Evolutionary conservation across 192 early-diverging fungal genomes (phyloP).

Genomic region (Linnemannia elongata): DNA sequence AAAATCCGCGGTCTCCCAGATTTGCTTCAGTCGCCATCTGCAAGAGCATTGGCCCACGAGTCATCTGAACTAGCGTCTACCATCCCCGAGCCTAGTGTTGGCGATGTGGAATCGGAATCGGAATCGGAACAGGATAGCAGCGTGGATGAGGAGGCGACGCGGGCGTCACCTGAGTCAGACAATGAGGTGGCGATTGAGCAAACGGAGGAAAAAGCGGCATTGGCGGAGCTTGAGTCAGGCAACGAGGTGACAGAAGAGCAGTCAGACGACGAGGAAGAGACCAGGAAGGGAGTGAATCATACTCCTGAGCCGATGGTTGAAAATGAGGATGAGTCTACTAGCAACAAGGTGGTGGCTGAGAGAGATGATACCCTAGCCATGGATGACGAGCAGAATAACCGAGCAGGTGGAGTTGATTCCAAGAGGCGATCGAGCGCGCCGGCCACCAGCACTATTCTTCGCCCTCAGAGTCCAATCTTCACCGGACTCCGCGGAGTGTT

Average conservation of each 20-base stretch:
- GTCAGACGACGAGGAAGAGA: background rate
- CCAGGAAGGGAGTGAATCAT: background rate
- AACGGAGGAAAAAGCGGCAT: background rate
- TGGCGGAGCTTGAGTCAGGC: background rate
- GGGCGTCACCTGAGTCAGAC: background rate
- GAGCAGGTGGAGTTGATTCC: background rate
- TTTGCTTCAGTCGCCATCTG: conserved; percentile 16
- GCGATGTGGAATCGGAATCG: background rate
- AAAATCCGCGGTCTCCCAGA: conserved; percentile 21
- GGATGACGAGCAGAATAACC: background rate
- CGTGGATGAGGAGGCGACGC: background rate
- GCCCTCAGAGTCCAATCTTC: conserved; percentile 29
- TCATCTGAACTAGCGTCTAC: background rate
- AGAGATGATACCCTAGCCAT: background rate
- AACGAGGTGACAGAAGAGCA: background rate
- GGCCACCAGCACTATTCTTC: background rate
- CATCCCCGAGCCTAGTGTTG: conserved; percentile 1
- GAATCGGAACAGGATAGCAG: background rate
- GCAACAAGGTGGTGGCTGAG: background rate
- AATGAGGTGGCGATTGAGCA: background rate
- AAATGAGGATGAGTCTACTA: background rate
- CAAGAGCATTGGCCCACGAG: background rate
- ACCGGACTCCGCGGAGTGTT: conserved; percentile 31
- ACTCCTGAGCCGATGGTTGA: background rate
- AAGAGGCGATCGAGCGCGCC: conserved; percentile 29